Evolutionary conservation across 2,329 filamentous ascomycete species (phyloP), one percentile per base, ranked within the genome.

Genomic region (Calonectria pseudoturangicola): DNA sequence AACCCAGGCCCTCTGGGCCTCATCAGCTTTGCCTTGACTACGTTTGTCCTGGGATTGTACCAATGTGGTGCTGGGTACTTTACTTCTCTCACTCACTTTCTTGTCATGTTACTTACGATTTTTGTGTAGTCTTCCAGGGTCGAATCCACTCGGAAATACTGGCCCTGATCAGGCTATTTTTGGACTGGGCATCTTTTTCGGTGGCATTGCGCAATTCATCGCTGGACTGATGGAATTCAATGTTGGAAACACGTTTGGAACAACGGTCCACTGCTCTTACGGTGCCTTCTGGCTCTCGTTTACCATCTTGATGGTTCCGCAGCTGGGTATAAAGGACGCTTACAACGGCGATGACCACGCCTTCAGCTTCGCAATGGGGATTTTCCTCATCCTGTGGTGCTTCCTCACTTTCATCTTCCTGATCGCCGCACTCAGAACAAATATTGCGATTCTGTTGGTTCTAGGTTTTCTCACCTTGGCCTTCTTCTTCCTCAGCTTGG

Each of bases 171-270:
- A 84, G 60, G 82, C 81, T 62, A 80, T 84, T 69, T 84, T 84
- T 39, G 83, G 83, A 7, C 69, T 84, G 30, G 83, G 82, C 30
- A 78, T 84, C 65, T 84, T 84, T 66, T 93, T 93, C 81, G 92
- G 92, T 81, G 92, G 92, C 71, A 85, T 93, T 9, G 88, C 93
- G n/a, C 92, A 94, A 82, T 84, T 93, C 79, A 84, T 93, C 65
- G 91, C 92, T 58, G 92, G 92, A 79, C 93, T 94, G 30, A 85
- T 87, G 82, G 82, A 87, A 75, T 87, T 87, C 71, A 81, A 82
- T 15, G 85, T 90, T 12, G 90, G 90, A n/a, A 92, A 92, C 83
- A 91, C 89, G 13, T 92, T 92, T 66, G 90, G 89, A 85, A 89
- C 89, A 36, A 92, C 90, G 8, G 88, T 91, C 10, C 89, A 92